Base-by-base conservation (phyloP, 2,329 filamentous ascomycete genomes). In the Aspergillus sp. region DNA sequence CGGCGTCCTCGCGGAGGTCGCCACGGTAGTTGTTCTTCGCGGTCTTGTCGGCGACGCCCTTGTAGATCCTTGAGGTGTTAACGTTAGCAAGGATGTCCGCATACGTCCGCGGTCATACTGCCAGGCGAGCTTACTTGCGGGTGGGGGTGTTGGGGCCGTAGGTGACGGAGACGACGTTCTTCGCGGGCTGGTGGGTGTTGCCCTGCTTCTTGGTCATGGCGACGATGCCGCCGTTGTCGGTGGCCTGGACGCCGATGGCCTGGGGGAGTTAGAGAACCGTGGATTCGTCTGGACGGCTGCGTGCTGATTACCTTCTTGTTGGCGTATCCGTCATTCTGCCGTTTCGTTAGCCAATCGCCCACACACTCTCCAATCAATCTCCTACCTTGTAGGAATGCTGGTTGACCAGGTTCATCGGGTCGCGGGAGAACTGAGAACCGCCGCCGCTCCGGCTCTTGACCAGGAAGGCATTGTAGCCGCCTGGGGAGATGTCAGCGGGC, bases 341-440 rank as follows among this genome's bases (percentile, higher is more conserved):
- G 10, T 14, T n/a, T n/a, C n/a, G n/a, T n/a, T n/a, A n/a, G n/a
- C n/a, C n/a, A n/a, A n/a, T n/a, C n/a, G n/a, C n/a, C n/a, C n/a
- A n/a, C n/a, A n/a, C n/a, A n/a, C n/a, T n/a, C n/a, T n/a, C n/a
- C n/a, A n/a, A n/a, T n/a, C n/a, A n/a, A n/a, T n/a, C n/a, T n/a
- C 47, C 22, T 51, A 91, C 85, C 80, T 93, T 96, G 72, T 85
- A 82, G 55, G 75, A 80, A 74, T 93, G 82, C 69, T 80, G 72
- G 81, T 95, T 96, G 65, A 70, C 74, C 67, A 96, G 69, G 78
- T 96, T 98, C 52, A 95, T 70, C 56, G 88, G 85, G 64, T 96
- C 89, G 55, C 83, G 82, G 53, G 89, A 96, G 76, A 98, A 86
- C 69, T 84, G 82, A 53, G 82, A 72, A 64, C 84, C 82, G 59